Base-by-base conservation (phyloP, 495 filamentous ascomycete species). In the Hyaloscypha hepaticicola region DNA sequence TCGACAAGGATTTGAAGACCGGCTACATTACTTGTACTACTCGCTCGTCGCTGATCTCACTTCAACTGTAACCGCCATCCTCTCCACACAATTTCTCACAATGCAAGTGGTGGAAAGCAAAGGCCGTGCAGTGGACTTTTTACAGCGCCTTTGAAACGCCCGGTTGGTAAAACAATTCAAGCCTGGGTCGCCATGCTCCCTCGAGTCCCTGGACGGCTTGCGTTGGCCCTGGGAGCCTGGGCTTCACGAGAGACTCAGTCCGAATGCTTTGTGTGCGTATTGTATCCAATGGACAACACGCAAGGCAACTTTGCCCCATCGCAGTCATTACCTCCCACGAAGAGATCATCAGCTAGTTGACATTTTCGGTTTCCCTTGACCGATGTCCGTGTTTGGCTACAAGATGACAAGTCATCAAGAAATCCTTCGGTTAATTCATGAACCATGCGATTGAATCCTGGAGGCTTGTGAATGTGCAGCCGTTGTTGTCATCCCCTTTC, bases 41-140 rank as follows among this genome's bases (percentile, higher is more conserved):
- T 53, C 28, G 6, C 59, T 52, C 48, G 34, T 25, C 25, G 61
- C 61, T 64, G 61, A 64, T 64, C 52, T 56, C 55, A 56, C 38
- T 48, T 41, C 33, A 58, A 34, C 51, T 58, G 63, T 45, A 65
- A 55, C 55, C 62, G 62, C 62, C 38, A 45, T 45, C 38, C 12
- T 51, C 7, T 58, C 53, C 55, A 63, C 29, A 25, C 58, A 22
- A 51, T 53, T n/a, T n/a, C 45, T 62, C 49, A 45, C 38, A 6
- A 29, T 63, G n/a, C 19, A 63, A 24, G 11, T 55, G 2, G 38
- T 34, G 26, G 51, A 38, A 51, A 34, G 28, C 27, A 28, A 45
- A 22, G 55, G 31, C 55, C 55, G 41, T 58, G 60, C 60, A 62
- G 25, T 38, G 16, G 49, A 14, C 25, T 52, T 38, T 38, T 33